Conservation (phyloP, 2,329 filamentous ascomycete genomes). For the Phialocephala subalpina region DNA sequence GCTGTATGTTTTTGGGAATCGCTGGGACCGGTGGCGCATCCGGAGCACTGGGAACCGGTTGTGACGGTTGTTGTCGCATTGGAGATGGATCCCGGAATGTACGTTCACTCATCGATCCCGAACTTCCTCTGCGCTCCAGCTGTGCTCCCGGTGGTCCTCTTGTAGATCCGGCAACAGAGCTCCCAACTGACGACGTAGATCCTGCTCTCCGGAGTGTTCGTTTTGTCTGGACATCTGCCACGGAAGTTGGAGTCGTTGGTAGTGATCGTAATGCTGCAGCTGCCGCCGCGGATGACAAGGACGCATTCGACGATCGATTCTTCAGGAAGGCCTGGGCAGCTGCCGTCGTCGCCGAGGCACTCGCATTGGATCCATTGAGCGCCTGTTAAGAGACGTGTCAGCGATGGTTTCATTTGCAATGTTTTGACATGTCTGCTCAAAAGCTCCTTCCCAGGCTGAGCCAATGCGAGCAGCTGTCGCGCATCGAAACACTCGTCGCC, state of each 20-base stretch:
- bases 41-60: slow-evolving; percentile 47
- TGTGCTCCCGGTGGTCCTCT: slow-evolving; percentile 48
- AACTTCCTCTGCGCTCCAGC: slow-evolving; percentile 73
- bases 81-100: slow-evolving; percentile 85
- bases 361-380: slow-evolving; percentile 67
- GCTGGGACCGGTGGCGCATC: slow-evolving; percentile 78
- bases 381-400: slow-evolving; percentile 55
- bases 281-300: slow-evolving; percentile 84
- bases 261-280: slow-evolving; percentile 84
- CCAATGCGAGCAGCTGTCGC: slow-evolving; percentile 32
- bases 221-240: slow-evolving; percentile 87
- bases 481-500: slow-evolving; percentile 22
- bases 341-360: slow-evolving; percentile 79
- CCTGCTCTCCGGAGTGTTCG: slow-evolving; percentile 77
- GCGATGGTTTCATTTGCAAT: slow-evolving; percentile 24
- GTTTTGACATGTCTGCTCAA: slow-evolving; percentile 12
- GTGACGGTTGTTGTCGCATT: slow-evolving; percentile 52
- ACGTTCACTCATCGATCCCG: slow-evolving; percentile 85
- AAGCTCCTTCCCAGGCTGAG: slow-evolving; percentile 20
- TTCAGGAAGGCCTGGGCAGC: slow-evolving; percentile 83
- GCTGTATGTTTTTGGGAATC: slow-evolving; percentile 63
- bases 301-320: slow-evolving; percentile 67
- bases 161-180: slow-evolving; percentile 51
- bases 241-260: slow-evolving; percentile 79
- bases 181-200: slow-evolving; percentile 74